phyloP scores from a whole-genome alignment of 2,329 filamentous ascomycete genomes.

The Metarhizium album region DNA sequence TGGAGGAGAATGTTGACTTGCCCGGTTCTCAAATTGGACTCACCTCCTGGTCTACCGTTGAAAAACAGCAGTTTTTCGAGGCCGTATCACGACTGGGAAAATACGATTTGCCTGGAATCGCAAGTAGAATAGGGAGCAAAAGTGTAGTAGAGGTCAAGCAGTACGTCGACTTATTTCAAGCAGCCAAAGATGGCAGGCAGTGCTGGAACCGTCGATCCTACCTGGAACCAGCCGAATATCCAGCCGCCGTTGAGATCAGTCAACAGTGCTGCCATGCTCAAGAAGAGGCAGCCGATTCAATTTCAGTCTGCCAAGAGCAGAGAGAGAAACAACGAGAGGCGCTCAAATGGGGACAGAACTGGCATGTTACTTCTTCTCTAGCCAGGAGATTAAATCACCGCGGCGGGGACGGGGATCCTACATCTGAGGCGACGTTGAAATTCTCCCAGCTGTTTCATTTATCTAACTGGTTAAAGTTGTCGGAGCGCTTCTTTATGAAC shows the following conservation, averaged over 20 bases:
- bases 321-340: conserved; percentile 51
- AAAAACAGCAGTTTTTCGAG: conserved; percentile 63
- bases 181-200: conserved; percentile 31
- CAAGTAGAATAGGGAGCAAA: conserved; percentile 57
- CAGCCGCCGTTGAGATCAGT: conserved; percentile 64
- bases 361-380: conserved; percentile 47
- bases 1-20: conserved; percentile 21
- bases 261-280: conserved; percentile 53
- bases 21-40: conserved; percentile 52
- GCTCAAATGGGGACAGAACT: conserved; percentile 49
- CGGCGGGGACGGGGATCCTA: conserved; percentile 1
- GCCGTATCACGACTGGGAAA: conserved; percentile 53
- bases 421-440: conserved; percentile 23
- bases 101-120: conserved; percentile 51
- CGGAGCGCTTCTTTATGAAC: conserved; percentile 68
- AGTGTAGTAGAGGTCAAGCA: conserved; percentile 61
- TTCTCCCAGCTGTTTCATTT: conserved; percentile 49
- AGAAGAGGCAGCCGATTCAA: conserved; percentile 55
- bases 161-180: conserved; percentile 54
- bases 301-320: conserved; percentile 53
- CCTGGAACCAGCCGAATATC: conserved; percentile 45
- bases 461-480: conserved; percentile 51
- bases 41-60: conserved; percentile 56
- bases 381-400: conserved; percentile 19
- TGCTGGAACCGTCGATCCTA: conserved; percentile 17